Evolutionary conservation across 805 yeast species (phyloP), one percentile per base, ranked within the genome.

Genomic region (Zygotorulaspora florentina): DNA sequence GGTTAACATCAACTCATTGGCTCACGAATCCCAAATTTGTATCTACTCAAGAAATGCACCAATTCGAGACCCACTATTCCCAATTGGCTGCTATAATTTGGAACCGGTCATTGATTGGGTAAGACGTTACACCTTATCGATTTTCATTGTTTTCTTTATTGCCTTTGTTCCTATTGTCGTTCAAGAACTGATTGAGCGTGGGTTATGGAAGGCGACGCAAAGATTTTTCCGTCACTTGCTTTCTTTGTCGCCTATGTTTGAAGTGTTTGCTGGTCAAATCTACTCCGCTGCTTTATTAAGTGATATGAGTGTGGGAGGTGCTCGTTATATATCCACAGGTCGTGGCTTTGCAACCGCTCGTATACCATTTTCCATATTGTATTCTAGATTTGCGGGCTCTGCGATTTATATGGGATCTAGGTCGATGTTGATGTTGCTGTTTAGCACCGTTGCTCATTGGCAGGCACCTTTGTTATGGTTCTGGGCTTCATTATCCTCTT

Each of bases 391-490:
- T 69, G 90, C 90, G 40, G 86, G 83, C 50, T 81, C 88, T 25
- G 85, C 91, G 31, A 85, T 85, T 65, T 85, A 85, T 67, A 77
- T 83, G 82, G 95, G 95, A 70, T 83, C 87, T 16, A 80, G 90
- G 74, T 78, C 81, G 41, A 72, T 83, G 78, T 64, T 85, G 64
- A 79, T 85, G 75, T 74, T 85, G 53, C 66, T 83, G 50, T 83
- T 83, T 51, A 88, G 86, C 61, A 77, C 89, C 15, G 80, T 81
- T 57, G 76, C 89, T 25, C 81, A 80, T 61, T 85, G 98, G 98
- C 95, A 87, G 70, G 85, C 96, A 18, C 87, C 97, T 35, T 74
- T 93, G 58, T 69, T 91, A 53, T 93, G 97, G 96, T 93, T 93
- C 80, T 93, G 98, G 97, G 84, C 93, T 48, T 85, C 96, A 15